A percentile compares a stretch with the other conserved stretches of the same genome.
Conservation (phyloP, 2,329 filamentous ascomycete genomes). For the Xylaria sp. region DNA sequence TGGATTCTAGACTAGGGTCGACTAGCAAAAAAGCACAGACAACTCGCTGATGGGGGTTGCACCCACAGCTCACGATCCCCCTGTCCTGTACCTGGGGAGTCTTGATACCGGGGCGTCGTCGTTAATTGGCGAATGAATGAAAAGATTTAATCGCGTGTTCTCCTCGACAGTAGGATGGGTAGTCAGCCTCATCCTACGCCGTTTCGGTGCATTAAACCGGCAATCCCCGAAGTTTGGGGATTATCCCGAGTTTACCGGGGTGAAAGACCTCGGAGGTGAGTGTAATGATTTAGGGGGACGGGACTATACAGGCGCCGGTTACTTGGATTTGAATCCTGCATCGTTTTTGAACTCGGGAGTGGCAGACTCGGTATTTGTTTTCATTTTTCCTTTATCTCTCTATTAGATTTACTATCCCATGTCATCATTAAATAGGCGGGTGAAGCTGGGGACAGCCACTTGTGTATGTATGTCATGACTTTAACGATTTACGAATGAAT, state of each 20-base stretch:
- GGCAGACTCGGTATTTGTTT: conserved; percentile 10
- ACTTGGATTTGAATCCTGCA: conserved; percentile 36
- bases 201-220: conserved; percentile 12
- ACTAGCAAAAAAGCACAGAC: conserved; percentile 21
- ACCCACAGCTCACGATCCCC: conserved; percentile 23
- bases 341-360: conserved; percentile 17
- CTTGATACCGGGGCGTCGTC: conserved; percentile 22
- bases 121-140: conserved; percentile 33
- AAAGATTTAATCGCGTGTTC: conserved; percentile 18
- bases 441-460: conserved; percentile 15
- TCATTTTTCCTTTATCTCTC: not conserved
- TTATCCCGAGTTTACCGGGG: conserved; percentile 11
- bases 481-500: conserved; percentile 36
- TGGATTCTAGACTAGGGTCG: conserved; percentile 16
- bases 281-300: conserved; percentile 16
- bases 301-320: conserved; percentile 27
- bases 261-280: conserved; percentile 16
- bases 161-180: conserved; percentile 12
- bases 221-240: conserved; percentile 19
- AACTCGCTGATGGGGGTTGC: conserved; percentile 1
- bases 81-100: conserved; percentile 21
- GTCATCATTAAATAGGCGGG: conserved; percentile 26
- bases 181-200: conserved; percentile 31
- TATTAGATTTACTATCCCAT: conserved; percentile 14
- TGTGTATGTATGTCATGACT: conserved; percentile 26